Percentiles rank a stretch among this genome's conserved stretches.
phyloP scores from a whole-genome alignment of 2,329 filamentous ascomycete genomes.

The Sporothrix luriei region DNA sequence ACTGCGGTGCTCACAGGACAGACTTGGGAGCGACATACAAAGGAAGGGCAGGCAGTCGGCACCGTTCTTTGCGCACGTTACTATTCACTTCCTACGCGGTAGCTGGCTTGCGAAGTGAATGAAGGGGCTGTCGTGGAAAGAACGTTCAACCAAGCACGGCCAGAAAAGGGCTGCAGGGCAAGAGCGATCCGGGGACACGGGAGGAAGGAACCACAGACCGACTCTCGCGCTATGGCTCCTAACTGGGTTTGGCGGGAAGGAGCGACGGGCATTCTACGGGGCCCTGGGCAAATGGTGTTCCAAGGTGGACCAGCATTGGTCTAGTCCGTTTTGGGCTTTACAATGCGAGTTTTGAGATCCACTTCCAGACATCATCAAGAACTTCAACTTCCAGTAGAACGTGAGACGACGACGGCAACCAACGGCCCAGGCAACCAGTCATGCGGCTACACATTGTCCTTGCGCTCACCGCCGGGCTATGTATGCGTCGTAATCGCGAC shows the following conservation, averaged over 20 bases:
- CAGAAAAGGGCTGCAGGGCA: neutral
- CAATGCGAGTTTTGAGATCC: constrained; percentile 7
- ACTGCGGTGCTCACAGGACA: neutral
- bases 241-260: constrained; percentile 5
- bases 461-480: neutral
- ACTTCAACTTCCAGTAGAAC: neutral
- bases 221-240: constrained; percentile 3
- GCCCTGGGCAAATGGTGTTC: neutral
- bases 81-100: no score
- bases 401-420: neutral
- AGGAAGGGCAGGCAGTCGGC: no score
- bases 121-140: neutral
- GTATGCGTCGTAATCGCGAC: neutral
- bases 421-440: neutral
- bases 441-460: no score
- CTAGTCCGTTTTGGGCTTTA: constrained; percentile 17
- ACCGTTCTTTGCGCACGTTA: neutral
- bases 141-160: neutral
- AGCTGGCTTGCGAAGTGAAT: neutral
- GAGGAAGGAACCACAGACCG: neutral
- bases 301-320: no score
- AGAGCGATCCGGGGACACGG: neutral
- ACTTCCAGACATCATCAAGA: neutral
- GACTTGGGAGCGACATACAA: neutral
- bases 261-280: neutral